Evolutionary conservation across 75 land plant species (phyloP), one percentile per base, ranked within the genome.

Genomic region (Picea glauca): DNA sequence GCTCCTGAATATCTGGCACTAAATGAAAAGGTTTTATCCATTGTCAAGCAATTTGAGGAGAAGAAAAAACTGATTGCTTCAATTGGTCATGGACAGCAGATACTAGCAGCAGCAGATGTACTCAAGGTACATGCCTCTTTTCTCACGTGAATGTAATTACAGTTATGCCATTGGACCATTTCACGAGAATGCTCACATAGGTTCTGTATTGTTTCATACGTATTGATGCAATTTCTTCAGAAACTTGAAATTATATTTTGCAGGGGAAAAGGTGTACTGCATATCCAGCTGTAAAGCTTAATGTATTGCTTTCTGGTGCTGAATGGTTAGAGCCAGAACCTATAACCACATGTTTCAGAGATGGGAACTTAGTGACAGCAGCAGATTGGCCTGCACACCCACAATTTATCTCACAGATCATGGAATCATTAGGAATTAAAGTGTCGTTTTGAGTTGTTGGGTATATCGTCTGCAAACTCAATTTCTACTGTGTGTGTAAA

Each of bases 311-410:
- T 58, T 64, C 86, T 6, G 99, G 98, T 73, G 99, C 86, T 46
- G 85, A 90, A 32, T 97, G 99, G 98, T 50, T 88, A 80, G 94
- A 97, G 63, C 98, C 99, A 38, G 88, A 97, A 23, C 99, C 99
- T 13, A 97, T 97, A 35, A 62, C 91, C 72, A 86, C 86, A 18
- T 91, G 92, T 84, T 92, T 94, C 85, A 93, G 91, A 30, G 98
- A 97, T 87, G 98, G 96, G 20, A 88, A 91, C 65, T 73, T 97
- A 78, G 94, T 97, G 5, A 97, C 98, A 26, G 99, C 92, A 60
- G 98, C 99, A 63, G 99, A 98, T 26, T 97, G 99, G 99, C 99
- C 99, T 56, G 99, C 89, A 1, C 99, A 97, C 74, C 99, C 99
- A 12, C 91, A 95, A 85, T 97, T 97, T 82, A 78, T 97, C 54